Evolutionary conservation across 495 filamentous ascomycete genomes (phyloP), one percentile per base, ranked within the genome.

Genomic region (Aspergillus steynii): DNA sequence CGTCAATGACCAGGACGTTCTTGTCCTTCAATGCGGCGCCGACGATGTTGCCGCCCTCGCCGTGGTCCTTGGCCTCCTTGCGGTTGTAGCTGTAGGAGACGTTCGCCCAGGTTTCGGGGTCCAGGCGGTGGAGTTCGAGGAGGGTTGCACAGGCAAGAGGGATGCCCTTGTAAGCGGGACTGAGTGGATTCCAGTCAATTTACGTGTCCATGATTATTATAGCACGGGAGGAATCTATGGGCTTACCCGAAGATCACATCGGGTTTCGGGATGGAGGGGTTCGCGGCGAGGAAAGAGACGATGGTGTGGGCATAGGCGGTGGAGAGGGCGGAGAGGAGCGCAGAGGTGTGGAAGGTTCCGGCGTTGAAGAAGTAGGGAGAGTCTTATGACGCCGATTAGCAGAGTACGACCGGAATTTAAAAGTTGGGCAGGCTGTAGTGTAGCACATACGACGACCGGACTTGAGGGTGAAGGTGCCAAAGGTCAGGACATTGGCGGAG

Each of bases 351-450:
- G 79, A 97, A 92, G 65, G 88, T 84, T 34, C 91, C 92, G 20
- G 93, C 91, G 75, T 95, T 96, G 88, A 98, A 96, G 84, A 99
- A 97, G 85, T 98, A 97, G n/a, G 95, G 93, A 6, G 92, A 96
- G 68, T 87, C 83, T 42, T 42, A 10, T 32, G 3, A 32, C 7
- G 14, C 14, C 12, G 7, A 42, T 42, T 10, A 42, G 37, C 37
- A 42, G 20, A 42, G 1, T 14, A 12, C 7, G 37, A 2, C 10
- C 9, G 14, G 10, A 12, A 42, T 15, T 14, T 12, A 14, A 42
- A 14, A 42, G 1, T 42, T 12, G 37, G 37, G 9, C 31, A 32
- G 31, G 31, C 7, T 32, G 31, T 7, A 32, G 31, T 7, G 7
- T 32, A 37, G 34, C 5, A 42, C 37, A 15, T 42, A 42, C 37